Evolutionary conservation across 2,329 filamentous ascomycete species (phyloP), one percentile per base, ranked within the genome.

Genomic region (Microascus cirrosus): DNA sequence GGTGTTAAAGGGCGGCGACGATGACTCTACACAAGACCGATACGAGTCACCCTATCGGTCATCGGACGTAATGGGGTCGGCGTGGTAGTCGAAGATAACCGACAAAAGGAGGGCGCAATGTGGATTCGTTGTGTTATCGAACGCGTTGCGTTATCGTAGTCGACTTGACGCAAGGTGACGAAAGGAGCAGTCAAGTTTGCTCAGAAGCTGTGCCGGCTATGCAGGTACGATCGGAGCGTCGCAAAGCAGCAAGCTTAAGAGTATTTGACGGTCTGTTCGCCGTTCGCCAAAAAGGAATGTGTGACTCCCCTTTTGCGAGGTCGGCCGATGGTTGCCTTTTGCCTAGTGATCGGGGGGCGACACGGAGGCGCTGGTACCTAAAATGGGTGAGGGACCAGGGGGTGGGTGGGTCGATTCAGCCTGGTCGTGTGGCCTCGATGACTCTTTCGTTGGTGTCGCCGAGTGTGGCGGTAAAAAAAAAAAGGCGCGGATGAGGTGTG

Each of bases 261-360:
- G 50, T 34, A 56, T 50, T 50, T 50, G 45, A 50, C 45, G 15
- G 45, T 24, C 45, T 34, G 55, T 36, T 35, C 5, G 51, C 45
- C 35, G 51, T 25, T 39, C 32, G 50, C 25, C 39, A 20, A 53
- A 35, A 34, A 45, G 45, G 56, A 36, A 36, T 36, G 56, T 39
- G 35, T 58, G 56, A 58, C 56, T 58, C 56, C 51, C 35, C 28
- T 32, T 53, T 58, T 58, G 56, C 51, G 56, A 58, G 20, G 56
- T 58, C 56, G 56, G 56, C 56, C 50, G 56, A 54, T 54, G 50
- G 56, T 48, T 58, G 56, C 56, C 56, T 58, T 58, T 58, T 45
- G 50, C 50, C 34, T 58, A 13, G 50, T 35, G 50, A 15, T 24
- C n/a, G 32, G 45, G 48, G 50, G 25, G 35, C 45, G 22, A 39